Base-by-base conservation (phyloP, 306 rosid genomes). In the Psophocarpus tetragonolobus region DNA sequence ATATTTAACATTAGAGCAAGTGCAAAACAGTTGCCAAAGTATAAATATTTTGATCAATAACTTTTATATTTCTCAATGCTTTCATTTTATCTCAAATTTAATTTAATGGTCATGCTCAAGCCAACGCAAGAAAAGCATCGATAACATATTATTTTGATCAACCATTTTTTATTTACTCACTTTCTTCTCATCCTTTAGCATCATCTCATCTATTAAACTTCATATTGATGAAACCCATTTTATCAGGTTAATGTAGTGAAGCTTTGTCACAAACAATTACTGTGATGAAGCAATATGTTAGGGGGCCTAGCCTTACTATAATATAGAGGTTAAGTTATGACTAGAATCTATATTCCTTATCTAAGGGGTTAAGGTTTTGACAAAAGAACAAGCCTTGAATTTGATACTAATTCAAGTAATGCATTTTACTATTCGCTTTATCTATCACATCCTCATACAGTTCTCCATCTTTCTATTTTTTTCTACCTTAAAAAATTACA, bases 21-120 rank as follows among this genome's bases (percentile, higher is more conserved):
- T 36, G 36, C 77, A 80, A n/a, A 64, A 20, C 12, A 39, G 65
- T 45, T 71, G 61, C 76, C 67, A 29, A 47, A 45, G 56, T 45
- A 71, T 18, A 11, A 65, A 11, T 24, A 41, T 9, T 45, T 60
- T 62, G 20, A 57, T 32, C 15, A 21, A 71, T 53, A 24, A 38
- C 27, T 11, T 57, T 47, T 76, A 15, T 48, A 39, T 24, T 24
- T 63, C 36, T 63, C 51, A 9, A 65, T 64, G 50, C 48, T 29
- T 61, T 30, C 14, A 6, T 18, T 77, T 64, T 66, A 65, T 41
- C 74, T 53, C 13, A 48, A 33, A 48, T 42, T 32, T 69, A 13
- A 48, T 61, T 42, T 38, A 24, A 39, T 39, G 74, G 29, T 74
- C 77, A 26, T 36, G 18, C 38, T 11, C 38, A 0, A 58, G 20